Evolutionary conservation across 1,139 yeast species (phyloP).

Genomic region (Yamadazyma trypodendri): DNA sequence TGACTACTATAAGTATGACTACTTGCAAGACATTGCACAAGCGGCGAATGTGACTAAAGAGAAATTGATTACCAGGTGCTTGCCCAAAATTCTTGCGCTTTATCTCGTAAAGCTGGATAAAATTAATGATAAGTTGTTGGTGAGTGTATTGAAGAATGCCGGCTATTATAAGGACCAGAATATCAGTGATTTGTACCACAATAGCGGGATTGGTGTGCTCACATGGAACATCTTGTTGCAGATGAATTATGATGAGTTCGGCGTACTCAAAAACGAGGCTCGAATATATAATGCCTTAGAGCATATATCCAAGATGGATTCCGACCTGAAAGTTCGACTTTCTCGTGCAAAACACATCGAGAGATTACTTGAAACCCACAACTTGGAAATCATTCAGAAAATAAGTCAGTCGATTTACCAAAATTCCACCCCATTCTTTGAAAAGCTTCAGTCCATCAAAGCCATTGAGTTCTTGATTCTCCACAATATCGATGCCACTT

Average conservation of each 20-base stretch:
- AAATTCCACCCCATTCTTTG: conserved; percentile 64
- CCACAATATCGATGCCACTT: conserved; percentile 59
- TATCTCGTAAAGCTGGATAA: conserved; percentile 37
- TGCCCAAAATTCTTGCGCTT: conserved; percentile 41
- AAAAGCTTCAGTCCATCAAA: conserved; percentile 67
- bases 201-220: conserved; percentile 44
- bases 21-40: conserved; percentile 53
- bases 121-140: conserved; percentile 50
- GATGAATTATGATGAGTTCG: conserved; percentile 31
- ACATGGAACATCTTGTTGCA: conserved; percentile 43
- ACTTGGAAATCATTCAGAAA: conserved; percentile 72
- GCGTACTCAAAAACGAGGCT: conserved; percentile 27
- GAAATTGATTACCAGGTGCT: conserved; percentile 33
- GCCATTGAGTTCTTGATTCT: conserved; percentile 72
- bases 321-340: conserved; percentile 11
- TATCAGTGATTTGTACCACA: conserved; percentile 34
- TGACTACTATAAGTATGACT: conserved; percentile 61
- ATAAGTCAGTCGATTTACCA: conserved; percentile 81
- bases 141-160: conserved; percentile 53
- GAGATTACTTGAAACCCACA: conserved; percentile 50
- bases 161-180: conserved; percentile 43
- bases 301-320: conserved; percentile 33
- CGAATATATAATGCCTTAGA: conserved; percentile 41
- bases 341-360: conserved; percentile 20
- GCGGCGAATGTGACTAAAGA: conserved; percentile 34